Evolutionary conservation across 2,329 filamentous ascomycete species (phyloP).

Genomic region (Colletotrichum sp.): DNA sequence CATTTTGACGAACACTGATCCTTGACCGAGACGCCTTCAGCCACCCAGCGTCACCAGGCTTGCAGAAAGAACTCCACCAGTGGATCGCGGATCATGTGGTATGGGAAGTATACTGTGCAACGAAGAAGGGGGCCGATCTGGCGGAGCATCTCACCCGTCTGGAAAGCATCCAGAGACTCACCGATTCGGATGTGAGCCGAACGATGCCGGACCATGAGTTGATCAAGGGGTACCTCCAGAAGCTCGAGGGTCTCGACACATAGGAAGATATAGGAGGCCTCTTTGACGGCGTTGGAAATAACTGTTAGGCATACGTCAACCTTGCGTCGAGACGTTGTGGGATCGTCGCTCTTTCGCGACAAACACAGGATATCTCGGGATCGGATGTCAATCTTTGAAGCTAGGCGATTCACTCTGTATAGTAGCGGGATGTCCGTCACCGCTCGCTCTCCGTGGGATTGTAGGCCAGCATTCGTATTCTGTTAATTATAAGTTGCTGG

Average conservation of each 20-base stretch:
- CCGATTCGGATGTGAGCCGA: not conserved
- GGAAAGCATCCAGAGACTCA: not conserved
- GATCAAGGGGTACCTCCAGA: not conserved
- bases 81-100: constrained; percentile 8
- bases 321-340: constrained; percentile 7
- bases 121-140: not conserved
- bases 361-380: not conserved
- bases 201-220: not conserved
- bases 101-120: constrained; percentile 1
- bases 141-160: not conserved
- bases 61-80: constrained; percentile 3
- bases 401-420: constrained; percentile 1
- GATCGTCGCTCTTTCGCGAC: constrained; percentile 2
- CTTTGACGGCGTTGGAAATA: not conserved
- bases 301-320: constrained; percentile 8
- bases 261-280: not conserved
- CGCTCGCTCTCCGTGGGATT: not conserved
- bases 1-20: constrained; percentile 29
- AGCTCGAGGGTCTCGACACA: not conserved
- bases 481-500: not conserved
- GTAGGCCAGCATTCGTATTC: not conserved
- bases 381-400: not conserved
- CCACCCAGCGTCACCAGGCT: not conserved
- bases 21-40: constrained; percentile 22
- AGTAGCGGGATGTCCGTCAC: constrained; percentile 8